Evolutionary conservation across 2,329 filamentous ascomycete species (phyloP), one percentile per base, ranked within the genome.

Genomic region (Trichoderma arundinaceum): DNA sequence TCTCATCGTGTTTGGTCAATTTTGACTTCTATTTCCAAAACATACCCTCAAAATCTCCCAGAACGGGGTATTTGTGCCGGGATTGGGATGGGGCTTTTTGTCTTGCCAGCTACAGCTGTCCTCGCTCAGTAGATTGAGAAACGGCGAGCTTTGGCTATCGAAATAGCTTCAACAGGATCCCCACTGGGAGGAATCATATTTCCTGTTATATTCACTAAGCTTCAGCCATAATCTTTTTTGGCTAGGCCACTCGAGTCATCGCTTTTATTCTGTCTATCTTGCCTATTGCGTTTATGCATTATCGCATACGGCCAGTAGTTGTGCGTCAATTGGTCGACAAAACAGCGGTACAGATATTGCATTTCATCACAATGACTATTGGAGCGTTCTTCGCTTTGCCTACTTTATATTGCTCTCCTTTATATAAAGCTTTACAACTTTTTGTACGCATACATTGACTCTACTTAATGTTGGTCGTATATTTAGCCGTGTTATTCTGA

Each of bases 391-490:
- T 49, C 6, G 46, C 46, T 7, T 32, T 49, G 10, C 22, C 28
- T 13, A 49, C 46, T 7, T 10, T 49, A 32, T 49, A 49, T 10
- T 22, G 22, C 13, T 7, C 46, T 49, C 19, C 13, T 49, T 32
- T 7, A 49, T 13, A 6, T 49, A 6, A 10, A 49, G 19, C 19
- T 32, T 28, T 49, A 22, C 19, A 15, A 49, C 46, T 17, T 7
- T 0, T 81, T 78, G 35, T 62, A 78, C 0, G 80, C 80, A 69
- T 81, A 83, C 69, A 71, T 81, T n/a, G n/a, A n/a, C n/a, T n/a
- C n/a, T n/a, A 5, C 74, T 79, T 0, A 84, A 83, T 70, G 81
- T 78, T 3, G 77, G 80, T 0, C 81, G 80, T 0, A 73, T 82
- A 5, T 74, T 82, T 17, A 82, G 83, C 0, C 79, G 83, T 10